phyloP scores from a whole-genome alignment of 805 yeast species.

The Zygoascus biomembranicola region DNA sequence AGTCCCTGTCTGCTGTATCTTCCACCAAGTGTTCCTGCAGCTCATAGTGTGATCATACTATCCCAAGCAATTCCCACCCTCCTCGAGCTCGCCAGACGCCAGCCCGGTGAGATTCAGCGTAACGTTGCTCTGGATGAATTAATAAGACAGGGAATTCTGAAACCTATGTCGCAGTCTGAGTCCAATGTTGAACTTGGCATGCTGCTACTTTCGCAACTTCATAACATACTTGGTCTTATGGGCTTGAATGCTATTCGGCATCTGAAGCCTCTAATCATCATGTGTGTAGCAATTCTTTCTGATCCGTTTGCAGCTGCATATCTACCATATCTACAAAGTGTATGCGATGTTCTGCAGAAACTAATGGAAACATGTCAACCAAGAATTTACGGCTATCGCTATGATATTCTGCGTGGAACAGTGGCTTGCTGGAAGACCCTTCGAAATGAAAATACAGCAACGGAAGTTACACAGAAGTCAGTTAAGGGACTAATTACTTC shows the following conservation, averaged over 20 bases:
- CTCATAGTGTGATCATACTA: slow-evolving; percentile 14
- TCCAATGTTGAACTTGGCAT: slow-evolving; percentile 17
- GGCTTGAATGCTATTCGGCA: slow-evolving; percentile 19
- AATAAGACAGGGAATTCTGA: slow-evolving; percentile 23
- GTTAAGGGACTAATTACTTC: not conserved
- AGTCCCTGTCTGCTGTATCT: slow-evolving; percentile 23
- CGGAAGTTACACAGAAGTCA: not conserved
- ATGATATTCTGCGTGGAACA: slow-evolving; percentile 21
- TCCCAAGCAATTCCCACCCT: slow-evolving; percentile 36
- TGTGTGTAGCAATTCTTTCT: slow-evolving; percentile 18
- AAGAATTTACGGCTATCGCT: slow-evolving; percentile 21
- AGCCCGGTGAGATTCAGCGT: not conserved
- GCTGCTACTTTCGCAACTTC: slow-evolving; percentile 11
- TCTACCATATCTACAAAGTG: slow-evolving; percentile 13
- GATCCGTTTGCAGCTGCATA: slow-evolving; percentile 25
- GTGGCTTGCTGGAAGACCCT: slow-evolving; percentile 14
- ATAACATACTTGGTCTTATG: slow-evolving; percentile 11
- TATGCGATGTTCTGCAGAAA: slow-evolving; percentile 10
- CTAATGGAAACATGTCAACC: slow-evolving; percentile 19
- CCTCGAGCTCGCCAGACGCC: slow-evolving; percentile 30
- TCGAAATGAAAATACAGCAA: slow-evolving; percentile 4
- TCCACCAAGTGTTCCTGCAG: slow-evolving; percentile 24
- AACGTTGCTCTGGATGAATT: slow-evolving; percentile 21
- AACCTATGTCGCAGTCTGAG: slow-evolving; percentile 18
- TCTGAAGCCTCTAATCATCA: slow-evolving; percentile 15